Conservation (phyloP, 1,284 basidiomycete species). For the Lentinula novae-zelandiae region DNA sequence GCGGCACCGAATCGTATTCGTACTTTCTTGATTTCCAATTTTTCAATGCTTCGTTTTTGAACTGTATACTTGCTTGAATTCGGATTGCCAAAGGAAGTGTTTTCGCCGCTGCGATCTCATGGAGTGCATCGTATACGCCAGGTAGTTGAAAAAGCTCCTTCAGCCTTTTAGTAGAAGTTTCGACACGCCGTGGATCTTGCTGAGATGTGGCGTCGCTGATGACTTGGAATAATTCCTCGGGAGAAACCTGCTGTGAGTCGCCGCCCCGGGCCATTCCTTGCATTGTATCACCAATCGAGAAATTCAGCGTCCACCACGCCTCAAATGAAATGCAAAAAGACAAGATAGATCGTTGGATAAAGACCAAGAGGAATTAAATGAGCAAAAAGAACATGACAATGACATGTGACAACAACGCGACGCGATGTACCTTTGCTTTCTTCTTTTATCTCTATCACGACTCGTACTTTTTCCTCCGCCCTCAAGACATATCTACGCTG, state of each 20-base stretch:
- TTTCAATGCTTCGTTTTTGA: constrained; percentile 66
- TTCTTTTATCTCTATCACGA: neutral
- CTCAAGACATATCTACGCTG: neutral
- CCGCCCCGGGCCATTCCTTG: constrained; percentile 14
- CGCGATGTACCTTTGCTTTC: neutral
- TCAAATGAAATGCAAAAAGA: neutral
- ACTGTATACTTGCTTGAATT: constrained; percentile 76
- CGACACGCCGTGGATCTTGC: constrained; percentile 55
- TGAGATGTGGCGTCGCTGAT: constrained; percentile 64
- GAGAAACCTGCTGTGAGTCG: constrained; percentile 40
- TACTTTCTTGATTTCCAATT: constrained; percentile 76
- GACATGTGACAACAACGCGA: neutral
- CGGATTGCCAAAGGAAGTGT: constrained; percentile 59
- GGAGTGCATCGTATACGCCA: constrained; percentile 67
- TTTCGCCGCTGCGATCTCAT: constrained; percentile 63
- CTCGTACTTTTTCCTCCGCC: neutral
- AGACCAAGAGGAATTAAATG: neutral
- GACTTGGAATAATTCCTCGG: constrained; percentile 62
- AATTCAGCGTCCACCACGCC: neutral
- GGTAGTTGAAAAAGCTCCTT: constrained; percentile 63
- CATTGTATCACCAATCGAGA: neutral
- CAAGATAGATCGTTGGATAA: neutral
- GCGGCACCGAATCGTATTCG: constrained; percentile 18
- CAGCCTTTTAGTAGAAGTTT: constrained; percentile 56
- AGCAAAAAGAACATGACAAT: neutral